Evolutionary conservation across 106 monocot genomes (phyloP), one percentile per base, ranked within the genome.

Genomic region (Amphibolis antarctica): DNA sequence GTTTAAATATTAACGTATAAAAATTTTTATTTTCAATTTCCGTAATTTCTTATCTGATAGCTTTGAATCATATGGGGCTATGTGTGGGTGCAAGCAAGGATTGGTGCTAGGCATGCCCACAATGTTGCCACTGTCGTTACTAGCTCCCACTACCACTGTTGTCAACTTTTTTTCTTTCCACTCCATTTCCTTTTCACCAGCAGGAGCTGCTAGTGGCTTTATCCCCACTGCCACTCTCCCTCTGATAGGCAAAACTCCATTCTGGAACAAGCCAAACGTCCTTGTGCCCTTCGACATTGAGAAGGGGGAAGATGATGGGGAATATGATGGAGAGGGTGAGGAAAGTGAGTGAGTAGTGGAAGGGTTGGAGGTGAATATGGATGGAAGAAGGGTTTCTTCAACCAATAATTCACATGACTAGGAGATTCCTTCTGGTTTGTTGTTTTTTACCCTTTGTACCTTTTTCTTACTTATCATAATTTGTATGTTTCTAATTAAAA

Each of bases 241-340:
- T 36, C 7, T 36, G 36, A 4, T n/a, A n/a, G n/a, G 36, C 36
- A 36, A 7, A 4, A 7, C 36, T 36, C 4, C 36, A 1, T n/a
- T 10, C 48, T 12, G 48, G 48, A 49, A 7, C 36, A 36, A 75
- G n/a, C 69, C 80, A 0, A 66, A 74, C 19, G 74, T n/a, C n/a
- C n/a, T 71, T 65, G 77, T 70, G 9, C n/a, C n/a, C n/a, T 67
- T 45, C 53, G 83, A 57, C 15, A 75, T 67, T 28, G 75, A 65
- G 19, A 42, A 28, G 50, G 71, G 77, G 12, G 75, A 53, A n/a
- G 15, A 12, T 25, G 71, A 60, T 1, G 36, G 19, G 9, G 64
- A 53, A 15, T 31, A 76, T n/a, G 58, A 46, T 9, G 66, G 24
- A 44, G 44, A 20, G 7, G 44, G 28, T 10, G 63, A 21, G 15